Conservation (phyloP, 2,329 filamentous ascomycete species). For the Chaetomiaceae sp. region DNA sequence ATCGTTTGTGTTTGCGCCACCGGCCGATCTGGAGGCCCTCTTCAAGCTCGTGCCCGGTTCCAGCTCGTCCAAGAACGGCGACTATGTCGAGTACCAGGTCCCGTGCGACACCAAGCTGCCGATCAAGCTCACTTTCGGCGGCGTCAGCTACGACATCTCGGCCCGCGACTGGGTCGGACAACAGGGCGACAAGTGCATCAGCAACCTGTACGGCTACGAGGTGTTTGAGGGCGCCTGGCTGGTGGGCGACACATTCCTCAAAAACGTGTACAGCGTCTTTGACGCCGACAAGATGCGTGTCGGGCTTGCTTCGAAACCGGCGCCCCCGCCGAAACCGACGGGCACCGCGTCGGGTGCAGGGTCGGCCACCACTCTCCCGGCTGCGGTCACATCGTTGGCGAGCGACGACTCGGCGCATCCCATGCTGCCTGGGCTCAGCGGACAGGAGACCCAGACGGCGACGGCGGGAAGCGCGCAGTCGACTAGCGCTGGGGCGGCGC, state of each 20-base stretch:
- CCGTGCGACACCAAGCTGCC: slow-evolving; percentile 64
- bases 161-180: slow-evolving; percentile 65
- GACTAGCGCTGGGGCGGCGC: slow-evolving; percentile 19
- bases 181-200: slow-evolving; percentile 51
- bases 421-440: slow-evolving; percentile 32
- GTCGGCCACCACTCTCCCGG: slow-evolving; percentile 13
- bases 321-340: slow-evolving; percentile 22
- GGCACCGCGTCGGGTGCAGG: slow-evolving; percentile 21
- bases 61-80: slow-evolving; percentile 37
- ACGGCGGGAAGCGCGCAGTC: slow-evolving; percentile 23
- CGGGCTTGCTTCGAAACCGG: slow-evolving; percentile 41
- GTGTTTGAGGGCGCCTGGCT: slow-evolving; percentile 68
- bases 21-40: slow-evolving; percentile 59
- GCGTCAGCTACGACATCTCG: slow-evolving; percentile 61
- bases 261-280: slow-evolving; percentile 85
- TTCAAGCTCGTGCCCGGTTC: slow-evolving; percentile 65
- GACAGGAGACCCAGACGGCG: slow-evolving; percentile 36
- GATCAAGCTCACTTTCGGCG: slow-evolving; percentile 64
- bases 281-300: slow-evolving; percentile 66
- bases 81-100: slow-evolving; percentile 61
- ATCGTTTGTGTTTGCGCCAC: slow-evolving; percentile 70
- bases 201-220: slow-evolving; percentile 70
- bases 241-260: slow-evolving; percentile 80
- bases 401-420: slow-evolving; percentile 17
- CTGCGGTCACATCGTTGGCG: slow-evolving; percentile 14